Evolutionary conservation across 495 filamentous ascomycete genomes (phyloP).

Genomic region (Amorphotheca resinae): DNA sequence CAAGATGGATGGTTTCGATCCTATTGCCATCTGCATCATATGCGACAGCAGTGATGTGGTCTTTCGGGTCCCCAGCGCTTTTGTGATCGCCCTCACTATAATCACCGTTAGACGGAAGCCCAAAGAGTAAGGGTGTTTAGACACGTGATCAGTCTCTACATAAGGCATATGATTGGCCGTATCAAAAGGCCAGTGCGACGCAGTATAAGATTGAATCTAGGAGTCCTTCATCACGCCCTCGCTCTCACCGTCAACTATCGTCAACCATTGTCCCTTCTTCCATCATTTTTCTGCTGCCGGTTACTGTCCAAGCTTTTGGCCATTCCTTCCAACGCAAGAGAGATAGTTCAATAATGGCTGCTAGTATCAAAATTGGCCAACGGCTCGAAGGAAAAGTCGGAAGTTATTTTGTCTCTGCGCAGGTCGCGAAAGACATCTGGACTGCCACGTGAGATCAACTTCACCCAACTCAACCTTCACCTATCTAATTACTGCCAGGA

Average conservation of each 20-base stretch:
- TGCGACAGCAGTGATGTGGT: neutral
- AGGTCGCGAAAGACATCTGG: conserved; percentile 22
- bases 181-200: no score
- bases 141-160: neutral
- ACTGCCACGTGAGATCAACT: conserved; percentile 26
- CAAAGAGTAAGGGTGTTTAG: neutral
- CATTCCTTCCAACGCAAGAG: conserved; percentile 3
- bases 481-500: conserved; percentile 12
- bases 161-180: neutral
- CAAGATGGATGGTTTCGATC: neutral
- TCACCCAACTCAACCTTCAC: conserved; percentile 1
- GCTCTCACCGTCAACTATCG: no score
- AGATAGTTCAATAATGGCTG: conserved; percentile 8
- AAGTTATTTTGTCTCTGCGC: conserved; percentile 13
- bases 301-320: neutral
- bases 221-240: no score
- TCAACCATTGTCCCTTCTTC: no score
- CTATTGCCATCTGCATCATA: neutral
- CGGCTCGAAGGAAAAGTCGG: conserved; percentile 11
- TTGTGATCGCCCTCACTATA: neutral
- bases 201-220: no score
- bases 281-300: no score
- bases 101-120: neutral
- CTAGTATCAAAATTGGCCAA: conserved; percentile 13
- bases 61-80: neutral